Evolutionary conservation across 2,329 filamentous ascomycete species (phyloP).

Genomic region (Colletotrichum trifolii): DNA sequence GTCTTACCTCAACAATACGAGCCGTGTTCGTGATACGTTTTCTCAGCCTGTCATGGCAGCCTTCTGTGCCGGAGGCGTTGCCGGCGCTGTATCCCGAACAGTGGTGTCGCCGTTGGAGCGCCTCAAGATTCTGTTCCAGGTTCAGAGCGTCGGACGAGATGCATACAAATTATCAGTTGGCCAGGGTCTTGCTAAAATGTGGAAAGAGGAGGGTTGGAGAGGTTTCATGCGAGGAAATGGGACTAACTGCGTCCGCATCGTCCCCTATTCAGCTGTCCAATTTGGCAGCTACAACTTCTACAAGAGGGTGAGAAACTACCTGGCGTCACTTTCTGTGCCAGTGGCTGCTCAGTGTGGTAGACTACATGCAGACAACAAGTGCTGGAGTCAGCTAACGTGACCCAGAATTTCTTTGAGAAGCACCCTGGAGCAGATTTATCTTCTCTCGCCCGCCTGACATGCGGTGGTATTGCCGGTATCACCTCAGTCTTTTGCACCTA

Average conservation of each 20-base stretch:
- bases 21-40: constrained; percentile 61
- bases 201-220: constrained; percentile 94
- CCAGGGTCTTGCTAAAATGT: constrained; percentile 93
- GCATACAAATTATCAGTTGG: constrained; percentile 94
- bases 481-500: constrained; percentile 97
- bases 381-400: constrained; percentile 20
- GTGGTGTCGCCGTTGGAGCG: constrained; percentile 96
- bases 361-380: not conserved
- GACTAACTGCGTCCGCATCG: constrained; percentile 97
- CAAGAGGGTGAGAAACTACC: constrained; percentile 72
- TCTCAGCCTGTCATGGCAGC: constrained; percentile 89
- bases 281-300: constrained; percentile 99
- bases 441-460: constrained; percentile 82
- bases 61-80: constrained; percentile 93
- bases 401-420: constrained; percentile 78
- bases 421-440: constrained; percentile 79
- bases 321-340: not conserved
- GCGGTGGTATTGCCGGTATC: constrained; percentile 90
- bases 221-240: constrained; percentile 99
- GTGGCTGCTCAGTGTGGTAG: not conserved
- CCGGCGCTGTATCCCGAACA: constrained; percentile 95
- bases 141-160: constrained; percentile 89
- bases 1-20: constrained; percentile 4
- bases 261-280: constrained; percentile 97
- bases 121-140: constrained; percentile 96